A percentile compares a stretch with the other conserved stretches of the same genome.
Evolutionary conservation across 2,329 filamentous ascomycete species (phyloP).

Genomic region (Knufia fluminis): DNA sequence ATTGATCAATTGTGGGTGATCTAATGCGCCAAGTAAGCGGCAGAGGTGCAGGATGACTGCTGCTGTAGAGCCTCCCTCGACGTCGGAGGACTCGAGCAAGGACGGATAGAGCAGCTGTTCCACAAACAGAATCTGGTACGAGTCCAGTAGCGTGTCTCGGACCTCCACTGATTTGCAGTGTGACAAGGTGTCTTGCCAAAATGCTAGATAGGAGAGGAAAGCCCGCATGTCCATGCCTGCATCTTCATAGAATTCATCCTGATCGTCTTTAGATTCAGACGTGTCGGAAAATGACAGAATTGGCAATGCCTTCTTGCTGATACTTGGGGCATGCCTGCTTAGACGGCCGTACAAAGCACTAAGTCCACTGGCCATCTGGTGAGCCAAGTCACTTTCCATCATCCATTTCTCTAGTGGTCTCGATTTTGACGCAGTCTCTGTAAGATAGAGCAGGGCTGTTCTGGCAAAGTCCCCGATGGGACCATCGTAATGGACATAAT

Average conservation of each 20-base stretch:
- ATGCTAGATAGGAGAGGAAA: slow-evolving; percentile 87
- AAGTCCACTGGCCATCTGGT: slow-evolving; percentile 90
- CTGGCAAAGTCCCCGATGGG: slow-evolving; percentile 91
- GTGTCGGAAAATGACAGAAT: slow-evolving; percentile 88
- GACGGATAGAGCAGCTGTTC: slow-evolving; percentile 96
- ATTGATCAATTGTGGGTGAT: slow-evolving; percentile 89
- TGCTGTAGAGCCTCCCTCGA: slow-evolving; percentile 91
- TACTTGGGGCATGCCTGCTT: slow-evolving; percentile 66
- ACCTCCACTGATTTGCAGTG: slow-evolving; percentile 89
- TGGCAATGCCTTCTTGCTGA: slow-evolving; percentile 61
- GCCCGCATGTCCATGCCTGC: slow-evolving; percentile 84
- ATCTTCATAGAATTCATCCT: slow-evolving; percentile 62
- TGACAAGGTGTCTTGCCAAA: slow-evolving; percentile 97
- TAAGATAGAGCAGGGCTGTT: slow-evolving; percentile 88
- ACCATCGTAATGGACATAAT: slow-evolving; percentile 94
- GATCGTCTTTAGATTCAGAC: slow-evolving; percentile 61
- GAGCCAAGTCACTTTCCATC: slow-evolving; percentile 90
- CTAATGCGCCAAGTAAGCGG: slow-evolving; percentile 79
- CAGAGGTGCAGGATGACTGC: slow-evolving; percentile 90
- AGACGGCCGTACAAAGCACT: slow-evolving; percentile 67
- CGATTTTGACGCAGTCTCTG: slow-evolving; percentile 81
- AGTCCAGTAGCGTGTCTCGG: slow-evolving; percentile 84
- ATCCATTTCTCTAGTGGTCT: slow-evolving; percentile 86
- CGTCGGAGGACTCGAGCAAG: slow-evolving; percentile 88
- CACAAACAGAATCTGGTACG: slow-evolving; percentile 93